Base-by-base conservation (phyloP, 2,329 filamentous ascomycete species). In the Pseudopyrenochaeta lycopersici region DNA sequence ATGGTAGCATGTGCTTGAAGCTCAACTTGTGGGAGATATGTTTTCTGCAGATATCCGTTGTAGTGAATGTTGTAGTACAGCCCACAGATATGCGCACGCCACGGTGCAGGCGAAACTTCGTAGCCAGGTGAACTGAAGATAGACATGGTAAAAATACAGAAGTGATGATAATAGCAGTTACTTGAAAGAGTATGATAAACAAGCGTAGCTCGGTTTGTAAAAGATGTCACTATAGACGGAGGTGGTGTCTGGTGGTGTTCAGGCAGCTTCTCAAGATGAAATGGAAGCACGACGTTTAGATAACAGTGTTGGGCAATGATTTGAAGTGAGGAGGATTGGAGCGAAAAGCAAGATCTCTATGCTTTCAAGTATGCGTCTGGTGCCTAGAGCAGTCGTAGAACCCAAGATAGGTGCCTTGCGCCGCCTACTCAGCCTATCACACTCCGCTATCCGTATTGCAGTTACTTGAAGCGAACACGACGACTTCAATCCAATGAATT, bases 1-100 rank as follows among this genome's bases (percentile, higher is more conserved):
- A 91, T 86, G 7, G 78, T 85, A n/a, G 85, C 83, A 59, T 89
- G 84, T 9, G 82, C 84, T 46, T 82, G 75, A 46, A 88, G 76
- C 7, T 82, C 73, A 31, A 89, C 76, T 52, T 86, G 84, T 0
- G 87, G 87, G 3, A 91, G 80, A 54, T 85, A 72, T 14, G 49
- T 41, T 38, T 64, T 67, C 38, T 66, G 45, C 1, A 48, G 11
- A 2, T 42, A 38, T 18, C 39, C 41, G n/a, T 39, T 29, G 29
- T 11, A 30, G 1, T 50, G 35, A 17, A 60, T 14, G 5, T 44
- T 60, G 56, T 74, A 75, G 55, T 75, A 71, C 15, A 76, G 47
- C 1, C 71, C 71, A 39, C 71, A 74, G 23, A 64, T 31, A 31
- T 67, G 59, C 12, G 49, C 35, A 17, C 36, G 47, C 9, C 40